These are phyloP conservation scores for Polytrichum commune DNA, from an alignment of 225 moss, liverwort and hornwort genomes.

Conservation along the genomic window DNA sequence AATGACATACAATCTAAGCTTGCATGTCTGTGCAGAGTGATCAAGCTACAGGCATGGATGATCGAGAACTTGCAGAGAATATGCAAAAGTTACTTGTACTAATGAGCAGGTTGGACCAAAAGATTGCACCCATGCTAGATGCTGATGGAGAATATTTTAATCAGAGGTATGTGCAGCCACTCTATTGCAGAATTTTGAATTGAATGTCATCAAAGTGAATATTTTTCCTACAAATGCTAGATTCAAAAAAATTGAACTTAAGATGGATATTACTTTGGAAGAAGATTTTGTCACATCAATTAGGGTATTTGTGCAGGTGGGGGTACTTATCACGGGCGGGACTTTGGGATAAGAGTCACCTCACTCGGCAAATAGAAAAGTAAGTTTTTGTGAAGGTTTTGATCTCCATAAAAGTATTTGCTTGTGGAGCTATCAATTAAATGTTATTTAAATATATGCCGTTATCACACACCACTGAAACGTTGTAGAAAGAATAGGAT, in stretches of 20 bases:
- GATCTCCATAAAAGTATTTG: too few relatives aligned
- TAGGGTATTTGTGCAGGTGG: slow-evolving; percentile 51
- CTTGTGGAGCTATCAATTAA: too few relatives aligned
- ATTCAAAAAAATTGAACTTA: too few relatives aligned
- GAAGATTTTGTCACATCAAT: background rate
- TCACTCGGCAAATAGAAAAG: slow-evolving; percentile 91
- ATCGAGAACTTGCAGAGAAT: slow-evolving; percentile 60
- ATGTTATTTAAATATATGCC: too few relatives aligned
- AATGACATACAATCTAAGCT: too few relatives aligned
- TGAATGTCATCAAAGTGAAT: too few relatives aligned
- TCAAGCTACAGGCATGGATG: slow-evolving; percentile 58
- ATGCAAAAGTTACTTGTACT: slow-evolving; percentile 83
- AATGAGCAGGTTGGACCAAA: slow-evolving; percentile 85
- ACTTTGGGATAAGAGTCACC: slow-evolving; percentile 89
- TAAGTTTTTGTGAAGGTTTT: slow-evolving; percentile 25
- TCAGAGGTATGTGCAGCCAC: slow-evolving; percentile 59
- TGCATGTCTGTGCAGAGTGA: slow-evolving; percentile 47
- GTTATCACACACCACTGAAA: too few relatives aligned
- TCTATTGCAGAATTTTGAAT: too few relatives aligned
- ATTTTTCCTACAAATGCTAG: too few relatives aligned
- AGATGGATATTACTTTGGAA: too few relatives aligned
- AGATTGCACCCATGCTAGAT: slow-evolving; percentile 88
- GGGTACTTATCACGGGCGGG: slow-evolving; percentile 91
- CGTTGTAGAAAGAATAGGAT: too few relatives aligned
- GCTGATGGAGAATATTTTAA: slow-evolving; percentile 86